phyloP scores from a whole-genome alignment of 805 yeast genomes.

The Cyberlindnera petersonii region DNA sequence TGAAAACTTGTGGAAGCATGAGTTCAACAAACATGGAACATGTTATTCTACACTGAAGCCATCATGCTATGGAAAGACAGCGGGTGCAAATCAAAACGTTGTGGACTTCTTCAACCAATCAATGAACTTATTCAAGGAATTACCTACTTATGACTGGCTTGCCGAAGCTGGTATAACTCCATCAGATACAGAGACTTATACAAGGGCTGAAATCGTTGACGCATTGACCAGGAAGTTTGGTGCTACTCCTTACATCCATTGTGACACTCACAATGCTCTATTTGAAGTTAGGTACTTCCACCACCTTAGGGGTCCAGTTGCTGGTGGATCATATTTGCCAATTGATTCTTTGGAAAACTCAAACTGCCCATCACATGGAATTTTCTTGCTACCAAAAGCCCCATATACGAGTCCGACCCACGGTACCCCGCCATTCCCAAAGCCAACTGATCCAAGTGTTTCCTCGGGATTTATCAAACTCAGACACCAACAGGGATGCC shows the following conservation, averaged over 20 bases:
- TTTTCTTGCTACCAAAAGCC: conserved; percentile 52
- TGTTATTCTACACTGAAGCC: conserved; percentile 21
- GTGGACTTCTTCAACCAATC: conserved; percentile 17
- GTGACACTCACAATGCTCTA: conserved; percentile 15
- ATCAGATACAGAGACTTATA: conserved; percentile 10
- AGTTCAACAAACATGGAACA: conserved; percentile 22
- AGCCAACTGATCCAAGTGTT: conserved; percentile 32
- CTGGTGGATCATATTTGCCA: conserved; percentile 58
- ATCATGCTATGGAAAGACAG: conserved; percentile 12
- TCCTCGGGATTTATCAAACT: conserved; percentile 38
- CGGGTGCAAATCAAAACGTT: conserved; percentile 9
- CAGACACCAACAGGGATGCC: conserved; percentile 59
- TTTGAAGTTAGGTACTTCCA: conserved; percentile 37
- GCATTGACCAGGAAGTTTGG: conserved; percentile 13
- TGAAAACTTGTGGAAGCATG: conserved; percentile 22
- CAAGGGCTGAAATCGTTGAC: conserved; percentile 8
- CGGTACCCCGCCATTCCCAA: conserved; percentile 16
- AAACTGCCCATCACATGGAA: conserved; percentile 67
- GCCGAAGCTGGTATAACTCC: conserved; percentile 18
- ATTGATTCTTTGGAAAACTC: conserved; percentile 54
- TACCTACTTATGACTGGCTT: conserved; percentile 19
- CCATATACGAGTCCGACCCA: conserved; percentile 26
- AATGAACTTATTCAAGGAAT: conserved; percentile 7
- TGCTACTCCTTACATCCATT: conserved; percentile 16
- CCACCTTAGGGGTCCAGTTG: conserved; percentile 66